A percentile compares a stretch with the other conserved stretches of the same genome.
Evolutionary conservation across 768 basidiomycete genomes (phyloP).

Genomic region (Dacryopinax spathularia): DNA sequence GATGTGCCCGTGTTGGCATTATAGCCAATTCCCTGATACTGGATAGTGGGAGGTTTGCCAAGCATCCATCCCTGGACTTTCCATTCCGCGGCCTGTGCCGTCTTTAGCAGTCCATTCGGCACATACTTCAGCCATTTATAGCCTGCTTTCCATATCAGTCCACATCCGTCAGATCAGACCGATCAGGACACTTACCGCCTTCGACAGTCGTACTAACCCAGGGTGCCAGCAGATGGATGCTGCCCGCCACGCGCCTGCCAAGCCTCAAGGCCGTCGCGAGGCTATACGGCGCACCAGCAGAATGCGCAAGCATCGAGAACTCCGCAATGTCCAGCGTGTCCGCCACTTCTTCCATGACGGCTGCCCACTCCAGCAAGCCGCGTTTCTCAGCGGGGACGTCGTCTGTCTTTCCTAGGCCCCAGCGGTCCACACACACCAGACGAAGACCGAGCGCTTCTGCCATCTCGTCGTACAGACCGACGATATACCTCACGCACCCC

Average conservation of each 20-base stretch:
- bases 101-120: slow-evolving; percentile 80
- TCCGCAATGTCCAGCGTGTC: slow-evolving; percentile 61
- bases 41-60: slow-evolving; percentile 79
- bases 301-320: slow-evolving; percentile 88
- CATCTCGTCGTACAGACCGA: slow-evolving; percentile 94
- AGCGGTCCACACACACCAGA: slow-evolving; percentile 89
- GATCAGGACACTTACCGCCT: slow-evolving; percentile 44
- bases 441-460: slow-evolving; percentile 73
- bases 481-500: slow-evolving; percentile 86
- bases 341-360: slow-evolving; percentile 78
- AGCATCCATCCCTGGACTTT: slow-evolving; percentile 94
- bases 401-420: slow-evolving; percentile 86
- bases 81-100: slow-evolving; percentile 95
- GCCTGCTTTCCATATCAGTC: slow-evolving; percentile 36
- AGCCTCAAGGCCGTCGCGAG: slow-evolving; percentile 69
- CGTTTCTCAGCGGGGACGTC: slow-evolving; percentile 41
- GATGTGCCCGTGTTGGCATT: slow-evolving; percentile 27
- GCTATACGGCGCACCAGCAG: slow-evolving; percentile 89
- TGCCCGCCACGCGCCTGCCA: slow-evolving; percentile 62
- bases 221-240: slow-evolving; percentile 79
- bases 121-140: slow-evolving; percentile 98
- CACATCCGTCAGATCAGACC: slow-evolving; percentile 7
- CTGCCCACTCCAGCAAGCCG: slow-evolving; percentile 82
- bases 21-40: slow-evolving; percentile 78
- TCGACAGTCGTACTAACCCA: slow-evolving; percentile 86